Evolutionary conservation across 1,139 yeast genomes (phyloP), one percentile per base, ranked within the genome.

Genomic region (Dujonia santamariae): DNA sequence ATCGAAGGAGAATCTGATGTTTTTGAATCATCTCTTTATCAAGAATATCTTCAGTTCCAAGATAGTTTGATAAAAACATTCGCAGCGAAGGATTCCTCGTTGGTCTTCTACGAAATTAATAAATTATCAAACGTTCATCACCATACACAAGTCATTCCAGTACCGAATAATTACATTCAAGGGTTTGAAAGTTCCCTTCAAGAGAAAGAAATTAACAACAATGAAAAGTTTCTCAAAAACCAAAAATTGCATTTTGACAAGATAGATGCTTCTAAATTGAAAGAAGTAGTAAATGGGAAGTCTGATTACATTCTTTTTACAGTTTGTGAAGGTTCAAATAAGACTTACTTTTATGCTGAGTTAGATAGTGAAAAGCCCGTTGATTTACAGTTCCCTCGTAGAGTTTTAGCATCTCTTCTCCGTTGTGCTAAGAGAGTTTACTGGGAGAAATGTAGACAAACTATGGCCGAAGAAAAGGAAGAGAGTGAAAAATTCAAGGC

Each of bases 321-420:
- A 2, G 40, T 72, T 7, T 29, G 32, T 15, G 35, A 38, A 3
- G 48, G 45, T 4, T 34, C 35, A 1, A 41, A 45, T 4, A 45
- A 37, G 13, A 49, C 47, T 1, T 41, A 43, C 13, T 60, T 49
- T 36, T 44, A 59, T 26, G 41, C 63, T 21, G 47, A 51, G 16
- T 44, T 71, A 7, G 50, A 45, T 1, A 54, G 55, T 9, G 43
- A 43, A 4, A 53, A 55, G 29, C 43, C 53, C 4, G 58, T 85
- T 7, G 95, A 85, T 53, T 59, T 85, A 11, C 95, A 85, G 46
- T 84, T 85, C 46, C 94, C 95, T 1, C 66, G 96, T 51, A 67
- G 88, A 46, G 88, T 83, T 1, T 49, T 84, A 26, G 87, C 95
- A 0, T 68, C 66, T 43, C 54, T 80, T 4, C 53, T 85, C 35